phyloP scores from a whole-genome alignment of 352 stramenopile genomes.

The Globisporangium emineosum region DNA sequence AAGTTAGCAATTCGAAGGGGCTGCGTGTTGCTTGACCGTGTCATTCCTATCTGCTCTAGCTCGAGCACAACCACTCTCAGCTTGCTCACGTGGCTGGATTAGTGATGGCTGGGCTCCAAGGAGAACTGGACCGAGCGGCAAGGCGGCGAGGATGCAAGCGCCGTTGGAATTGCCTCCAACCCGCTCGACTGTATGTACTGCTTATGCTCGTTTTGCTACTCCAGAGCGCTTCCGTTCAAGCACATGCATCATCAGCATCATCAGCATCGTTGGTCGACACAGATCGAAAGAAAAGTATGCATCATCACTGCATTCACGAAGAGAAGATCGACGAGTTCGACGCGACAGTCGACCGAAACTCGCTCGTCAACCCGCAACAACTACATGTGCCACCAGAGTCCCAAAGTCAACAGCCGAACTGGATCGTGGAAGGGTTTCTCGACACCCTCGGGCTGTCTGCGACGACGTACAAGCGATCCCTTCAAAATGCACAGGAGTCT shows the following conservation, averaged over 20 bases:
- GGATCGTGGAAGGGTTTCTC: slow-evolving; percentile 40
- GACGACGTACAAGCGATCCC: slow-evolving; percentile 7
- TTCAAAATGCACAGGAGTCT: slow-evolving; percentile 8
- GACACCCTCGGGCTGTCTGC: slow-evolving; percentile 31
- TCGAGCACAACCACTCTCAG: neutral
- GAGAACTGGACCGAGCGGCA: neutral
- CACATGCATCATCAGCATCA: neutral
- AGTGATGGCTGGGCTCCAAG: neutral
- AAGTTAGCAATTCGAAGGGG: neutral
- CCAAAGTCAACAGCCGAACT: slow-evolving; percentile 18
- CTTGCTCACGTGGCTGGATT: neutral
- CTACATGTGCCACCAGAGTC: slow-evolving; percentile 8
- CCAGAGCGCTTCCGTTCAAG: neutral
- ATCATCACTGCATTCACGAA: slow-evolving; percentile 72
- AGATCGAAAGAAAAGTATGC: neutral
- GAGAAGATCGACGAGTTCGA: slow-evolving; percentile 52
- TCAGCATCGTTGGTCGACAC: neutral
- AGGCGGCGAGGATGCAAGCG: neutral
- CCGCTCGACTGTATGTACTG: neutral
- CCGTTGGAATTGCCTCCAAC: neutral
- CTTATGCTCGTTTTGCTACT: neutral
- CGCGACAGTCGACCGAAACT: slow-evolving; percentile 34
- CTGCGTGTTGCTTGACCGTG: neutral
- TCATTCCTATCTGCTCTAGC: neutral
- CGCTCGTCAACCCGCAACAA: slow-evolving; percentile 31